Base-by-base conservation (phyloP, 2,329 filamentous ascomycete species). In the Pyrenochaeta sp. region DNA sequence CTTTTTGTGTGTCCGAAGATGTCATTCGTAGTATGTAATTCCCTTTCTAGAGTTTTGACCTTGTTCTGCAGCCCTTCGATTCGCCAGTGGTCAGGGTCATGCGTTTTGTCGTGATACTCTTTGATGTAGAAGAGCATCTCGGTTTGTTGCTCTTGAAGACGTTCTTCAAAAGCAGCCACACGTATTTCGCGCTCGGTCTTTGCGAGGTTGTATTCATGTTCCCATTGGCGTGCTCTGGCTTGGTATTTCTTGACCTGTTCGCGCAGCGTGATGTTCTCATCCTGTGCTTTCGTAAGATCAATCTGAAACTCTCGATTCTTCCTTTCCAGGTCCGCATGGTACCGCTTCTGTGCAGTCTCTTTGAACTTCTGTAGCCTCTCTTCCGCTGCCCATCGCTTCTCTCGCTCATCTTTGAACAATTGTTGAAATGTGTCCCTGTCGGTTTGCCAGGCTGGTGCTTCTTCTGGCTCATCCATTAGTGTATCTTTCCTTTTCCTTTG, bases 21-120 rank as follows among this genome's bases (percentile, higher is more conserved):
- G 15, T 37, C 30, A 24, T 44, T 46, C 30, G 36, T 19, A 39
- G 19, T 25, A 15, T 34, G 7, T 2, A 30, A 22, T 10, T 55
- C 56, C n/a, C 34, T 42, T 2, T 61, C 62, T n/a, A 57, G 19
- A 1, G n/a, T 45, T 3, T 32, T 19, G 12, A 63, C 42, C 15
- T 53, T 54, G 9, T 44, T 32, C 30, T 63, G 64, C 5, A 63
- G 43, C 2, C 19, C 43, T 9, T 40, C 24, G 25, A 59, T 19
- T 19, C 50, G 8, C 54, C 56, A 67, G 30, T 62, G 19, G 12
- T 53, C 34, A 2, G 42, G 37, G 13, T 65, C 58, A 1, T 45
- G 49, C 5, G 36, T 52, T 5, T 63, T 62, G 9, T 48, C 32
- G 30, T 55, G 45, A 45, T 67, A 67, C 3, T 59, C 50, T 46